Evolutionary conservation across 805 yeast species (phyloP).

Genomic region (Pichia scutulata): DNA sequence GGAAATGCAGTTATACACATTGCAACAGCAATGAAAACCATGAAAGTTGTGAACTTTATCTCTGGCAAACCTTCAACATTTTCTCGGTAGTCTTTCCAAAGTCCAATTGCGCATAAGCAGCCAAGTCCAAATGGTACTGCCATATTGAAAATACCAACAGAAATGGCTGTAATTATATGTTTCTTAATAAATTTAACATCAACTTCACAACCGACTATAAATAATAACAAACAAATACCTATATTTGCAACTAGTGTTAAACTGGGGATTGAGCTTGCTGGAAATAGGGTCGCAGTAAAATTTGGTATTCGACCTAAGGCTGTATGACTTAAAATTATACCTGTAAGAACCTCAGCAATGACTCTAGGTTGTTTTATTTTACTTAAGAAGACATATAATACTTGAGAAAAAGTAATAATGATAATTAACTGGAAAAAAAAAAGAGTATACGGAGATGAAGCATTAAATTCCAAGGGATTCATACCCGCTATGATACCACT

Average conservation of each 20-base stretch:
- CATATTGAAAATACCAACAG: slow-evolving; percentile 67
- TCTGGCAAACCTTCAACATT: slow-evolving; percentile 26
- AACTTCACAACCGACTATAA: slow-evolving; percentile 74
- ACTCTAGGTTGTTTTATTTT: slow-evolving; percentile 68
- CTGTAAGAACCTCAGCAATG: slow-evolving; percentile 74
- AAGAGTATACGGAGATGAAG: slow-evolving; percentile 56
- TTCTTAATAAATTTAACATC: slow-evolving; percentile 58
- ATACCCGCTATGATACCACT: slow-evolving; percentile 62
- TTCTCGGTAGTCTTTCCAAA: slow-evolving; percentile 48
- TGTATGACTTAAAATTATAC: slow-evolving; percentile 68
- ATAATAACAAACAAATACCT: slow-evolving; percentile 68
- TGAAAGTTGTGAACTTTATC: slow-evolving; percentile 60
- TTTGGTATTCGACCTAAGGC: slow-evolving; percentile 66
- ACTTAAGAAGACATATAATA: slow-evolving; percentile 53
- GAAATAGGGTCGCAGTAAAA: slow-evolving; percentile 59
- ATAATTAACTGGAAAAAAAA: slow-evolving; percentile 64
- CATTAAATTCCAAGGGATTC: slow-evolving; percentile 55
- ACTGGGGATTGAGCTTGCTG: slow-evolving; percentile 53
- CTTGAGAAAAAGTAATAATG: slow-evolving; percentile 51
- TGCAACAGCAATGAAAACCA: slow-evolving; percentile 79
- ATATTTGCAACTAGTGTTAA: slow-evolving; percentile 62
- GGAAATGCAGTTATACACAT: slow-evolving; percentile 84
- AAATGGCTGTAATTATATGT: slow-evolving; percentile 51
- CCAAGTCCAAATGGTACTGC: slow-evolving; percentile 78
- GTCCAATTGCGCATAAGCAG: slow-evolving; percentile 59